phyloP scores from a whole-genome alignment of 495 filamentous ascomycete species.

The Chaetomium fimeti region DNA sequence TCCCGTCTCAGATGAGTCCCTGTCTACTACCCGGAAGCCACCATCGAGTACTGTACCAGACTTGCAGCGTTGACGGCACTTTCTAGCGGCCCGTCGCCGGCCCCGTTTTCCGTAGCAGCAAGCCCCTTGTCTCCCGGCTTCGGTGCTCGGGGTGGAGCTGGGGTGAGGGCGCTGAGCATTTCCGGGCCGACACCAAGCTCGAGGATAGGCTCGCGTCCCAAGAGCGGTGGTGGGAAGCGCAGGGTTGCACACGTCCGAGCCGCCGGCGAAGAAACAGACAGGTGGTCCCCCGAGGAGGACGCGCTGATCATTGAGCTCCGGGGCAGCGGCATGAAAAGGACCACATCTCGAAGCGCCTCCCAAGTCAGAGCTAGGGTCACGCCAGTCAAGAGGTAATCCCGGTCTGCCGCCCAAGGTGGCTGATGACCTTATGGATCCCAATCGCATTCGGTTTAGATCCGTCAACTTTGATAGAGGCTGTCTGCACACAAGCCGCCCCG shows the following conservation, averaged over 20 bases:
- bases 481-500: too few species aligned
- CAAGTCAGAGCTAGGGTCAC: conserved; percentile 85
- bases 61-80: conserved; percentile 39
- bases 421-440: too few species aligned
- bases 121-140: conserved; percentile 25
- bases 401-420: too few species aligned
- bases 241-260: conserved; percentile 59
- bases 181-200: conserved; percentile 17
- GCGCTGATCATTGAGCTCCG: conserved; percentile 85
- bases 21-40: conserved; percentile 53
- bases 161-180: conserved; percentile 15
- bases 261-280: conserved; percentile 90
- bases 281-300: conserved; percentile 93
- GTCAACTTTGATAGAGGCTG: too few species aligned
- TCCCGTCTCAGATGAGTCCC: conserved; percentile 77
- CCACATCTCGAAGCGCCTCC: conserved; percentile 86
- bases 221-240: conserved; percentile 40
- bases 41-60: conserved; percentile 51
- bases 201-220: conserved; percentile 20
- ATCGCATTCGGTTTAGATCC: too few species aligned
- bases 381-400: too few species aligned
- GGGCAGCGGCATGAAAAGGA: too few species aligned
- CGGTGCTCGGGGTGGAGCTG: conserved; percentile 16
- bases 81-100: too few species aligned
- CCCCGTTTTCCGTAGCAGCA: conserved; percentile 29